phyloP scores from a whole-genome alignment of 306 rosid species.

The Medicago arabica region DNA sequence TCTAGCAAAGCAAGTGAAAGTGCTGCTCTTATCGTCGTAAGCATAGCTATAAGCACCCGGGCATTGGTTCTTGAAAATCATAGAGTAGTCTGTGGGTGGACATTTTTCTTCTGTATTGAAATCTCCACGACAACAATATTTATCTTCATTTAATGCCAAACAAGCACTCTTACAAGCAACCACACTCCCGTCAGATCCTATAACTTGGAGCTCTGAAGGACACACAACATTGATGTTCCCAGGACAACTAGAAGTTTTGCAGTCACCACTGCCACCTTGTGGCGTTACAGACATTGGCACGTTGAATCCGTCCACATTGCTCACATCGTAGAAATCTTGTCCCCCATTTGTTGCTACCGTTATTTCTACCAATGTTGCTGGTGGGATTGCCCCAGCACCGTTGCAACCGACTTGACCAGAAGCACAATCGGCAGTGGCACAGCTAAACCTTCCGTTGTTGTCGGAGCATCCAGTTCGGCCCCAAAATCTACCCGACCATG shows the following conservation, averaged over 20 bases:
- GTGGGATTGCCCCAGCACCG: constrained; percentile 61
- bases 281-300: constrained; percentile 51
- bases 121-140: constrained; percentile 61
- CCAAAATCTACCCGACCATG: constrained; percentile 71
- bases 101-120: constrained; percentile 40
- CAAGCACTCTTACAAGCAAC: constrained; percentile 79
- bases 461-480: constrained; percentile 56
- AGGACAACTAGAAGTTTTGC: constrained; percentile 43
- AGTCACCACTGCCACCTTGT: constrained; percentile 49
- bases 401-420: constrained; percentile 60
- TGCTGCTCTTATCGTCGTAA: constrained; percentile 54
- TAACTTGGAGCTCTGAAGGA: constrained; percentile 46
- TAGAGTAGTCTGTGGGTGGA: constrained; percentile 54
- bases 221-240: constrained; percentile 48
- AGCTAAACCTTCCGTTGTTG: constrained; percentile 47
- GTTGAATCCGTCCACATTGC: constrained; percentile 39
- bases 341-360: constrained; percentile 44
- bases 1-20: constrained; percentile 57
- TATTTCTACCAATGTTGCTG: constrained; percentile 52
- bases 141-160: constrained; percentile 42
- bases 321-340: constrained; percentile 66
- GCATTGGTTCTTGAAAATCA: constrained; percentile 56
- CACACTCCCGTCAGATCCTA: constrained; percentile 42
- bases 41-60: constrained; percentile 78
- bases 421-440: constrained; percentile 65